phyloP scores from a whole-genome alignment of 805 yeast species.

The Starmerella sirachaensis region DNA sequence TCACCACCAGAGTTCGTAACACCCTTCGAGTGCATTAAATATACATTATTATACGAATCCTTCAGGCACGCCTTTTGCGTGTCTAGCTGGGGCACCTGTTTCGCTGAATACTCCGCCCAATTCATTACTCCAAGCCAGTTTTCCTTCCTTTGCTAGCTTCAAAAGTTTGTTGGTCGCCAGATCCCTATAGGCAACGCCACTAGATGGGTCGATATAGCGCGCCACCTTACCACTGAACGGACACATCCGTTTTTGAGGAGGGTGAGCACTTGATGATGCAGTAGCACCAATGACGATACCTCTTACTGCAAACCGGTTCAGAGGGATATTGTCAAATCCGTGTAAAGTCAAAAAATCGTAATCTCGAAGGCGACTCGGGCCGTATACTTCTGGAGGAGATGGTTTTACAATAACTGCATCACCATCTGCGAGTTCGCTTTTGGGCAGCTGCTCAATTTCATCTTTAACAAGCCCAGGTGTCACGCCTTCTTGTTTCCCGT shows the following conservation, averaged over 20 bases:
- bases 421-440: background rate
- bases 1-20: no score
- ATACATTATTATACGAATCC: constrained; percentile 40
- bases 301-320: constrained; percentile 23
- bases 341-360: constrained; percentile 39
- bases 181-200: constrained; percentile 75
- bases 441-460: background rate
- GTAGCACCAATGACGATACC: constrained; percentile 51
- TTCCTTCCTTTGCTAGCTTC: constrained; percentile 37
- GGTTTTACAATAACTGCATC: background rate
- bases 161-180: constrained; percentile 68
- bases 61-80: constrained; percentile 61
- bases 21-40: no score
- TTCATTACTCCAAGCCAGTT: constrained; percentile 40
- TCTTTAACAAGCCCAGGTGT: background rate
- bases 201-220: constrained; percentile 73
- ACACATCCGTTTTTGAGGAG: constrained; percentile 45
- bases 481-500: background rate
- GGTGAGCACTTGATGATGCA: constrained; percentile 16
- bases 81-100: constrained; percentile 28
- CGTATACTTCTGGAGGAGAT: background rate
- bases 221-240: constrained; percentile 72
- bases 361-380: constrained; percentile 11
- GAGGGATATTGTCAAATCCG: constrained; percentile 31
- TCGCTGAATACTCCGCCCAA: constrained; percentile 34